Evolutionary conservation across 2,329 filamentous ascomycete genomes (phyloP).

Genomic region (Neonectria magnoliae): DNA sequence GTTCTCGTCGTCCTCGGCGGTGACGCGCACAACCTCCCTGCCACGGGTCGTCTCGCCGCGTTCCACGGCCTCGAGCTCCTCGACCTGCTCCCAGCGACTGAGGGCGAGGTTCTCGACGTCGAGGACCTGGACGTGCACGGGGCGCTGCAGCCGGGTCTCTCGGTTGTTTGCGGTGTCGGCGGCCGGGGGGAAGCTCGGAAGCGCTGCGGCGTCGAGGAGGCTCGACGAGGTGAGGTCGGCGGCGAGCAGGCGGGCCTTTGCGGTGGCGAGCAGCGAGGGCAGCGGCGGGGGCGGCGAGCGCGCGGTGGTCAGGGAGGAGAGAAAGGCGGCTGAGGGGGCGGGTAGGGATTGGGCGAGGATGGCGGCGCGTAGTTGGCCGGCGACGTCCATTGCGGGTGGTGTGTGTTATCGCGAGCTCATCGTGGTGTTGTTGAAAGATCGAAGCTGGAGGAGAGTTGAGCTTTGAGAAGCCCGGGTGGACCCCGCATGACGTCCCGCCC

Average conservation of each 20-base stretch:
- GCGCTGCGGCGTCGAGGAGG: conserved; percentile 55
- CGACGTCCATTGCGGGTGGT: conserved; percentile 44
- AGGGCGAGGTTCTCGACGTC: conserved; percentile 85
- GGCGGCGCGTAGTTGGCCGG: conserved; percentile 61
- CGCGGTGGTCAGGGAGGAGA: conserved; percentile 68
- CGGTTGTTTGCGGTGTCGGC: conserved; percentile 62
- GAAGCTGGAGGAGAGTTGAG: not conserved
- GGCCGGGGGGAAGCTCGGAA: conserved; percentile 61
- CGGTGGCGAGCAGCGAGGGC: conserved; percentile 79
- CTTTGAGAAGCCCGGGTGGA: conserved; percentile 1
- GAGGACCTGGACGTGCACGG: conserved; percentile 82
- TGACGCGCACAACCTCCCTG: conserved; percentile 81
- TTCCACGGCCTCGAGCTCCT: conserved; percentile 78
- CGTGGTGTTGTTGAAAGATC: conserved; percentile 26
- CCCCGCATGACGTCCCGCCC: conserved; percentile 35
- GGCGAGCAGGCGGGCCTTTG: conserved; percentile 80
- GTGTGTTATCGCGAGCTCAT: conserved; percentile 12
- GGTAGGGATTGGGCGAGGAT: conserved; percentile 66
- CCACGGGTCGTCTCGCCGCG: conserved; percentile 80
- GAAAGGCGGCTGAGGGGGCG: conserved; percentile 65
- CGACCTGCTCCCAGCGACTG: conserved; percentile 87
- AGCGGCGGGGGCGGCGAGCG: conserved; percentile 69
- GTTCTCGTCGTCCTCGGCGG: conserved; percentile 53
- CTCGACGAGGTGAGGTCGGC: conserved; percentile 73
- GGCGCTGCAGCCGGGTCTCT: conserved; percentile 65